phyloP scores from a whole-genome alignment of 2,329 filamentous ascomycete genomes.

The Diplodia corticola region DNA sequence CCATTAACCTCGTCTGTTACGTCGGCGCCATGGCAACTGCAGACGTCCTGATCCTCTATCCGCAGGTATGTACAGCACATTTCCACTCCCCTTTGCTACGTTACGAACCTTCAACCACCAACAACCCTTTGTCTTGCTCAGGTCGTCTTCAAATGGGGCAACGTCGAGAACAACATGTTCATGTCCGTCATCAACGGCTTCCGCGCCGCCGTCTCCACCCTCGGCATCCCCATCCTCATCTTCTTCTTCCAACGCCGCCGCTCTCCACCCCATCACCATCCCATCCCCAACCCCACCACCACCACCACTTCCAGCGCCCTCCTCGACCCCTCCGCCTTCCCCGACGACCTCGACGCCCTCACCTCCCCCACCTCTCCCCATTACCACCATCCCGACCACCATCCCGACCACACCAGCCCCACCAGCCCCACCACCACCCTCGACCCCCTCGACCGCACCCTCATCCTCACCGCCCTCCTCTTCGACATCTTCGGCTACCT shows the following conservation, averaged over 20 bases:
- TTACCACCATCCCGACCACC: not conserved
- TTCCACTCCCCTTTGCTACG: not conserved
- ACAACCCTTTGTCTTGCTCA: not conserved
- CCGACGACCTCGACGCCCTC: not conserved
- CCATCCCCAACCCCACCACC: not conserved
- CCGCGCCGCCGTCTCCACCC: conserved; percentile 24
- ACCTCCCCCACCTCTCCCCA: not conserved
- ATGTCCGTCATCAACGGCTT: conserved; percentile 25
- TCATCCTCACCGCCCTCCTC: conserved; percentile 21
- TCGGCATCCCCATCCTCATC: conserved; percentile 25
- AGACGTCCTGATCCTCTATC: conserved; percentile 25
- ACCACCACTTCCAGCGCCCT: not conserved
- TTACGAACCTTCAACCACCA: not conserved
- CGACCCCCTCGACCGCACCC: conserved; percentile 23
- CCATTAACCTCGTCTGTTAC: conserved; percentile 25
- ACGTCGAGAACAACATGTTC: conserved; percentile 26
- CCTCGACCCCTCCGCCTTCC: conserved; percentile 7
- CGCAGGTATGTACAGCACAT: conserved; percentile 11
- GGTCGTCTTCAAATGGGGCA: conserved; percentile 26
- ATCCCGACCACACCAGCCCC: not conserved
- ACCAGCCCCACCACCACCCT: not conserved
- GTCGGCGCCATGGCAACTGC: conserved; percentile 19
- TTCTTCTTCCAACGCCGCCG: conserved; percentile 16
- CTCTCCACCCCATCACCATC: not conserved
- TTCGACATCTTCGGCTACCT: conserved; percentile 25